Percentiles rank a stretch among this genome's conserved stretches.
These are phyloP conservation scores for Coemansia sp. DNA, from an alignment of 192 early-diverging fungal genomes.

Conservation along the genomic window DNA sequence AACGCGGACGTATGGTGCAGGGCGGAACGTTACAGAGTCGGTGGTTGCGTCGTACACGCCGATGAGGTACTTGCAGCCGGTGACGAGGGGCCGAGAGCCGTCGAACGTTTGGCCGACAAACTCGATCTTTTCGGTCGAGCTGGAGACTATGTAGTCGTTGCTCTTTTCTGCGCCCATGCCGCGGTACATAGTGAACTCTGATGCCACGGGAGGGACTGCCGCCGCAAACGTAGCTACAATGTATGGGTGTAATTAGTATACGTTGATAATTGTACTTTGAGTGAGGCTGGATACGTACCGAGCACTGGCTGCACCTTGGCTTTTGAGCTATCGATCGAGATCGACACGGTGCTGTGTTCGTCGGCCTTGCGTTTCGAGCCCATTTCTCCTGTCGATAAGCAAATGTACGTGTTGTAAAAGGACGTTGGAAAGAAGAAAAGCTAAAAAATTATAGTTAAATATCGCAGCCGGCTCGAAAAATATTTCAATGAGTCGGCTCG, in stretches of 20 bases:
- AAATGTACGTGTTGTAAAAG: neutral
- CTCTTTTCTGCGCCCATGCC: slow-evolving; percentile 12
- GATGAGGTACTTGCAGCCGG: slow-evolving; percentile 64
- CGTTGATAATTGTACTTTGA: too few relatives aligned
- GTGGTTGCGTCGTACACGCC: slow-evolving; percentile 73
- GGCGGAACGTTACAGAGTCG: slow-evolving; percentile 66
- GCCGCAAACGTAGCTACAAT: slow-evolving; percentile 35
- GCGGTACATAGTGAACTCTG: slow-evolving; percentile 42
- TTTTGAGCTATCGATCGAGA: slow-evolving; percentile 37
- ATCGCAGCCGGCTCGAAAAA: neutral
- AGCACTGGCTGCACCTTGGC: slow-evolving; percentile 47
- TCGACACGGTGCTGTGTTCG: slow-evolving; percentile 13
- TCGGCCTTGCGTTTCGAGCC: slow-evolving; percentile 40
- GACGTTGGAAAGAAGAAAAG: neutral
- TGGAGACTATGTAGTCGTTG: slow-evolving; percentile 53
- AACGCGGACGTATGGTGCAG: slow-evolving; percentile 64
- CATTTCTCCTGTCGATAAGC: slow-evolving; percentile 12
- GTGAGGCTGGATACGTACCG: slow-evolving; percentile 30
- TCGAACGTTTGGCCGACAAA: slow-evolving; percentile 74
- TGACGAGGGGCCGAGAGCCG: slow-evolving; percentile 40
- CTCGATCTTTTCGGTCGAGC: slow-evolving; percentile 70
- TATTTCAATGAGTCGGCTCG: neutral
- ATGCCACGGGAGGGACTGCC: slow-evolving; percentile 35
- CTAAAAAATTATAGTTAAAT: neutral
- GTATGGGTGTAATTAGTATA: neutral